Evolutionary conservation across 2,329 filamentous ascomycete species (phyloP).

Genomic region (Aspergillus calidoustus): DNA sequence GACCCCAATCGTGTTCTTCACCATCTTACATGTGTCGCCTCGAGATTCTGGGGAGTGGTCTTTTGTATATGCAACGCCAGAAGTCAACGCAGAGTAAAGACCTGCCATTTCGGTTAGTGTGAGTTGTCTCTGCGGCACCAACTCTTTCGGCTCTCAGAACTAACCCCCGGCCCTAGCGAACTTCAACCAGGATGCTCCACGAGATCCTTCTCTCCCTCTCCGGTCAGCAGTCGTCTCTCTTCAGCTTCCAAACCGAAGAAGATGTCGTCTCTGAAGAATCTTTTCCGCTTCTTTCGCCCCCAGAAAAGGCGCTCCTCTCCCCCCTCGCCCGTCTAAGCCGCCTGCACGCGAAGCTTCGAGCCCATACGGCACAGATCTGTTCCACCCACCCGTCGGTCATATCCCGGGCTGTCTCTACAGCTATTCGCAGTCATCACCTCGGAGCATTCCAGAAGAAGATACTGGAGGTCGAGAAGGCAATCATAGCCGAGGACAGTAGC

Average conservation of each 20-base stretch:
- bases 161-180: conserved; percentile 24
- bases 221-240: conserved; percentile 87
- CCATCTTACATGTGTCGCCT: conserved; percentile 50
- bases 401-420: conserved; percentile 83
- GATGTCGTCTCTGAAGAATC: conserved; percentile 55
- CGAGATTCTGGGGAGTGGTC: conserved; percentile 48
- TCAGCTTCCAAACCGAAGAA: conserved; percentile 60
- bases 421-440: conserved; percentile 75
- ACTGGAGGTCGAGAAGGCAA: conserved; percentile 77
- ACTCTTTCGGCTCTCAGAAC: neutral
- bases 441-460: conserved; percentile 81
- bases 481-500: conserved; percentile 75
- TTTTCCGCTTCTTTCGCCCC: conserved; percentile 66
- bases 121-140: neutral
- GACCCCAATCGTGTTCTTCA: conserved; percentile 9
- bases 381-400: conserved; percentile 77
- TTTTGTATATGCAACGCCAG: conserved; percentile 48
- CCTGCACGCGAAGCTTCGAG: conserved; percentile 73
- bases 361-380: conserved; percentile 69
- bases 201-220: conserved; percentile 97
- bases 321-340: conserved; percentile 77
- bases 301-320: conserved; percentile 80
- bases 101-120: conserved; percentile 32
- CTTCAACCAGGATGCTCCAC: conserved; percentile 76
- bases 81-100: conserved; percentile 31